A percentile compares a stretch with the other conserved stretches of the same genome.
phyloP scores from a whole-genome alignment of 345 rosid genomes.

The Lepidium africanum region DNA sequence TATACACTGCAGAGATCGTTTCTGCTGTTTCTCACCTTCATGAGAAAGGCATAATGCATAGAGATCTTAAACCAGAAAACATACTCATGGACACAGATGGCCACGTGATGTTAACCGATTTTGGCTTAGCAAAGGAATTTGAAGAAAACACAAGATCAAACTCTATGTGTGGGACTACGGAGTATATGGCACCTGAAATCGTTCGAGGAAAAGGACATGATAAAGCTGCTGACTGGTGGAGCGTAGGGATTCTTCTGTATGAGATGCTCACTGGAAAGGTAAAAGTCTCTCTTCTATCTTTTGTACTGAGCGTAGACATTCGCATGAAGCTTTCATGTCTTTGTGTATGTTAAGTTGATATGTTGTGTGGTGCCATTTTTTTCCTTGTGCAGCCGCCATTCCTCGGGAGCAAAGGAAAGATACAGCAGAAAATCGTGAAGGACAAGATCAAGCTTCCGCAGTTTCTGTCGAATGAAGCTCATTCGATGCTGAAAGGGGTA shows the following conservation, averaged over 20 bases:
- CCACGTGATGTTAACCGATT: constrained; percentile 90
- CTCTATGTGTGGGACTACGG: constrained; percentile 88
- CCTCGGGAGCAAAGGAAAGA: constrained; percentile 49
- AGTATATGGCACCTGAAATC: constrained; percentile 96
- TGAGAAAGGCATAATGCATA: constrained; percentile 92
- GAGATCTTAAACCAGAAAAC: constrained; percentile 98
- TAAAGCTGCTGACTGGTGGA: constrained; percentile 99
- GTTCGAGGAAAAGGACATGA: constrained; percentile 83
- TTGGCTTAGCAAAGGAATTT: constrained; percentile 84
- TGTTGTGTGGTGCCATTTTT: background rate
- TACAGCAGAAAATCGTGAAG: constrained; percentile 77
- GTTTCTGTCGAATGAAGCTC: constrained; percentile 72
- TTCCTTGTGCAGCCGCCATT: constrained; percentile 68
- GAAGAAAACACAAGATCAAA: constrained; percentile 81
- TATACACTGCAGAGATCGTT: constrained; percentile 85
- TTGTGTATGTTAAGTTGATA: background rate
- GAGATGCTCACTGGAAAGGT: constrained; percentile 97
- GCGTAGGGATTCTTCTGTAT: constrained; percentile 73
- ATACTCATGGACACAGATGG: constrained; percentile 81
- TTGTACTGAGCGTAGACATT: no score
- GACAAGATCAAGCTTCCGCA: constrained; percentile 73
- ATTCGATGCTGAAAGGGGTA: constrained; percentile 78
- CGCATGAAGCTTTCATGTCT: background rate
- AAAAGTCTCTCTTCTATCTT: background rate
- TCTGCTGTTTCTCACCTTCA: constrained; percentile 93